phyloP scores from a whole-genome alignment of 176 grass and related monocot species.

The Metroxylon sagu region DNA sequence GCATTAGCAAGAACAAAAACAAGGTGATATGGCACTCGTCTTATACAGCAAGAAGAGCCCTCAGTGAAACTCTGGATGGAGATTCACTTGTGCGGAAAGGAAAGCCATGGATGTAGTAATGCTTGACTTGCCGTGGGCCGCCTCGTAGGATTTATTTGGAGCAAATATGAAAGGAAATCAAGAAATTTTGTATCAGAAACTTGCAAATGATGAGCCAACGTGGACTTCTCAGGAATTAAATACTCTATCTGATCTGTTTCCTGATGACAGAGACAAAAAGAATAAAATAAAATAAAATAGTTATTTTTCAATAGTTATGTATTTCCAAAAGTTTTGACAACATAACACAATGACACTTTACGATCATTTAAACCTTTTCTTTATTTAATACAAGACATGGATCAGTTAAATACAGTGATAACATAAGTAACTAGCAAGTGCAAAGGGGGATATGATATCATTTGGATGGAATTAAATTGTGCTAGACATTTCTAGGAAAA shows the following conservation, averaged over 20 bases:
- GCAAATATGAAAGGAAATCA: constrained; percentile 20
- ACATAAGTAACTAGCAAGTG: no score
- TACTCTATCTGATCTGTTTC: constrained; percentile 11
- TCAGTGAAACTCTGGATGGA: background rate
- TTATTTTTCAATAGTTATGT: background rate
- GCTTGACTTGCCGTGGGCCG: constrained; percentile 14
- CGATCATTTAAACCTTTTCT: no score
- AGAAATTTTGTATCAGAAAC: constrained; percentile 8
- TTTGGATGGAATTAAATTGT: no score
- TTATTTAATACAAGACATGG: no score
- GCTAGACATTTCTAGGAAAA: no score
- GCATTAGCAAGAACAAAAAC: no score
- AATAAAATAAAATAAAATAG: background rate
- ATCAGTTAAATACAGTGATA: no score
- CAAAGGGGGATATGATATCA: no score
- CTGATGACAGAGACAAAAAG: background rate
- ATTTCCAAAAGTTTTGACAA: no score
- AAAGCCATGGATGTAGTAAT: constrained; percentile 11
- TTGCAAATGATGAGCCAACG: constrained; percentile 2
- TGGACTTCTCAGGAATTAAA: constrained; percentile 14
- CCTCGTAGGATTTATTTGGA: constrained; percentile 16
- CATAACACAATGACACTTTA: no score
- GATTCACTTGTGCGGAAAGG: background rate
- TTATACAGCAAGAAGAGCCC: no score
- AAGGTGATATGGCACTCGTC: no score